phyloP scores from a whole-genome alignment of 768 basidiomycete genomes.

The Boletus rufocinnamomeus region DNA sequence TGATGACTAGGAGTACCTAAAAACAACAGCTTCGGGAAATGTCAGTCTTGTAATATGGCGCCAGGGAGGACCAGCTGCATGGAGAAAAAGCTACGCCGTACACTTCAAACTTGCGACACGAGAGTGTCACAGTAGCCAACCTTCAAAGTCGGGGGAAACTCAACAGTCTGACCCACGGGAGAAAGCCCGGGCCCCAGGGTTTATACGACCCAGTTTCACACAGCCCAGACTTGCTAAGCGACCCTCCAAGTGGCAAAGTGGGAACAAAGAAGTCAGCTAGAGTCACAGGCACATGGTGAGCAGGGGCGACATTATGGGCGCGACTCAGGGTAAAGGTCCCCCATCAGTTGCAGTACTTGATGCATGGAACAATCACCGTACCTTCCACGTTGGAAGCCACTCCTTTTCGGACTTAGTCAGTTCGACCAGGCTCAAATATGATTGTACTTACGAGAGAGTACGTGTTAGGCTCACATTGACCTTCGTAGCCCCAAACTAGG shows the following conservation, averaged over 20 bases:
- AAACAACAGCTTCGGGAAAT: not conserved
- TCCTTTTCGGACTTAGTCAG: not conserved
- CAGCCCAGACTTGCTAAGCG: not conserved
- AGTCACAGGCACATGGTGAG: not conserved
- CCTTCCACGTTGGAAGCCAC: not conserved
- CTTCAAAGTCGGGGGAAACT: not conserved
- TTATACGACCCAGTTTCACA: slow-evolving; percentile 5
- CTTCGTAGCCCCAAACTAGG: not conserved
- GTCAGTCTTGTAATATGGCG: not conserved
- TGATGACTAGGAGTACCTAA: not conserved
- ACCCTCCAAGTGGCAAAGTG: not conserved
- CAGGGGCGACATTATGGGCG: not conserved
- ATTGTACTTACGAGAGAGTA: no score
- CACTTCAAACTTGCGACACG: not conserved
- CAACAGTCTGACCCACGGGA: not conserved
- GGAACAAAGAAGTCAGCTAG: not conserved
- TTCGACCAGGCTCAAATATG: not conserved
- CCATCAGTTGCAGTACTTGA: not conserved
- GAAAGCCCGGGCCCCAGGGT: not conserved
- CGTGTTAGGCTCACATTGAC: not conserved
- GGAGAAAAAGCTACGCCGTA: not conserved
- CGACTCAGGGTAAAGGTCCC: not conserved
- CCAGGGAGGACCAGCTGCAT: not conserved
- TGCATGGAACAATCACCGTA: not conserved
- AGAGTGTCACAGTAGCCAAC: not conserved